phyloP scores from a whole-genome alignment of 768 basidiomycete genomes.

The Podaxis sp. region DNA sequence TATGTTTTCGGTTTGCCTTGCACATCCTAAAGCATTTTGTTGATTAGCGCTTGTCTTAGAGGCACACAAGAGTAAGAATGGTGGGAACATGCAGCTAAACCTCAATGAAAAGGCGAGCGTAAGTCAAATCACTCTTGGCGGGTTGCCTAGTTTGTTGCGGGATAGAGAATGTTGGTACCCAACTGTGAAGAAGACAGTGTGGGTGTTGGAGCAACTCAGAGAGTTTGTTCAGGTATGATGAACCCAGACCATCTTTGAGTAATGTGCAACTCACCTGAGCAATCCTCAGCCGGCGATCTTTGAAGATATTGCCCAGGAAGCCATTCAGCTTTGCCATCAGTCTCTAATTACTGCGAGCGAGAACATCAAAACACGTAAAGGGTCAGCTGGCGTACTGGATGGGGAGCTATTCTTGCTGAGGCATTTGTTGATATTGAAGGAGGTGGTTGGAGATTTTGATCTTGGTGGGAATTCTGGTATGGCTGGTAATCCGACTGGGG shows the following conservation, averaged over 20 bases:
- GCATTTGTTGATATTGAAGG: conserved; percentile 88
- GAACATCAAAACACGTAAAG: conserved; percentile 48
- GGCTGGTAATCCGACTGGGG: conserved; percentile 14
- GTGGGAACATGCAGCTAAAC: background rate
- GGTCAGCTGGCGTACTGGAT: conserved; percentile 54
- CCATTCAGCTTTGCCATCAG: conserved; percentile 74
- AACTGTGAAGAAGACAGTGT: conserved; percentile 80
- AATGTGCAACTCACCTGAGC: background rate
- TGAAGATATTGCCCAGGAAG: conserved; percentile 94
- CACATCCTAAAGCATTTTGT: background rate
- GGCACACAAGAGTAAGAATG: background rate
- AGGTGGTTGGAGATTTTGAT: conserved; percentile 72
- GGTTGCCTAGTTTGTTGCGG: conserved; percentile 39
- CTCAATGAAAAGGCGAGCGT: conserved; percentile 60
- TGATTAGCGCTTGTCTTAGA: background rate
- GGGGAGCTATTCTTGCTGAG: conserved; percentile 85
- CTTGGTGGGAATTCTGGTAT: conserved; percentile 32
- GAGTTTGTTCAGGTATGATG: conserved; percentile 82
- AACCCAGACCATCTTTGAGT: background rate
- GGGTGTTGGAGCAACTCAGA: conserved; percentile 87
- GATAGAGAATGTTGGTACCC: conserved; percentile 91
- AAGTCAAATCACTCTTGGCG: conserved; percentile 39
- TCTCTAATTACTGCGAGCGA: conserved; percentile 75
- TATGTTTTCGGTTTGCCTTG: conserved; percentile 28
- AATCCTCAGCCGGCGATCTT: conserved; percentile 80